Evolutionary conservation across 2,329 filamentous ascomycete species (phyloP), one percentile per base, ranked within the genome.

Genomic region (Didymella pomorum): DNA sequence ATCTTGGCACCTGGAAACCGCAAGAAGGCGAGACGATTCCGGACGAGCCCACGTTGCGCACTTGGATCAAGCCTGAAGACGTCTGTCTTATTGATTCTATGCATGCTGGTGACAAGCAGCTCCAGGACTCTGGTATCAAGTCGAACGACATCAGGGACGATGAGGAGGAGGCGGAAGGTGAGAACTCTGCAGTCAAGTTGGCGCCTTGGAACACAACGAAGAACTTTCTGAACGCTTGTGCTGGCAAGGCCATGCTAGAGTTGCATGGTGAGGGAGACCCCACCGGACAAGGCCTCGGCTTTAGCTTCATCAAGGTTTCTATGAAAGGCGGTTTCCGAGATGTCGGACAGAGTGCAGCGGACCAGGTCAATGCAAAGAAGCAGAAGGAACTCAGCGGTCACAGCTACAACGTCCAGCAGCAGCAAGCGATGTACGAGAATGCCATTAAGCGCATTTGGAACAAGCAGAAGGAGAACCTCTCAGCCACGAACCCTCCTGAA

Each of bases 271-370:
- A 96, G 65, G 95, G 95, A 55, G 95, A 99, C 73, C 95, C 95
- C 3, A 97, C 94, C 0, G 93, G 93, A 23, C 90, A 93, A 69
- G 95, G 95, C 2, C 88, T 97, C 59, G 95, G 92, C 2, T 97
- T 98, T 81, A 97, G 92, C 74, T 97, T 99, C 76, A 93, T 99
- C 76, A 93, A 95, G 72, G 97, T 93, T 0, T 96, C 92, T 1
- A 99, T 99, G 95, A 99, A 99, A 78, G 95, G 95, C 61, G 95
- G 95, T 0, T 99, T 97, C 77, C 92, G 93, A 72, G 90, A 93
- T 20, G 86, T 96, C 25, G 93, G 92, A 20, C 92, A 97, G 75
- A 93, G 92, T 71, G 91, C 93, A 61, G 90, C 92, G 70, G 90
- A 93, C 61, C 92, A 93, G 74, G 87, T 95, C 63, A 91, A 93